Evolutionary conservation across 1,284 basidiomycete genomes (phyloP), one percentile per base, ranked within the genome.

Genomic region (Exsudoporus floridanus): DNA sequence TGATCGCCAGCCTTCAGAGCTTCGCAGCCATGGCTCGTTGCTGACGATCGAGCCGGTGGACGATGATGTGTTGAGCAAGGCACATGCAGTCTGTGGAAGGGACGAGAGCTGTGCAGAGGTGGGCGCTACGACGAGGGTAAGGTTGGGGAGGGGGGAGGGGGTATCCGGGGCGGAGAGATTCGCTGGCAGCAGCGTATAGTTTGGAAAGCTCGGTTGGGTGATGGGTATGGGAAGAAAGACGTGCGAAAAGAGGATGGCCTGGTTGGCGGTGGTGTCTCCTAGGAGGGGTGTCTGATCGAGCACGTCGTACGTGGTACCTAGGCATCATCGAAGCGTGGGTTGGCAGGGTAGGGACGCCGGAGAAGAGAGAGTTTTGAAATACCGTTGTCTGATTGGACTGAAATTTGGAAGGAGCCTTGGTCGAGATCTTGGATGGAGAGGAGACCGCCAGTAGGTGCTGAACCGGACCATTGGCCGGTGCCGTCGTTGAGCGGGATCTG

Each of bases 191-290:
- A 94, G 78, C 1, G 87, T 88, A 67, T 92, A 94, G 63, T 93
- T 92, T 8, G 92, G 92, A 63, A 82, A 94, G 12, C 71, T 71
- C 0, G 88, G 88, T 46, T 74, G 65, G 1, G 58, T 48, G 2
- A 66, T 38, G 28, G 49, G 60, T 13, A 63, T 59, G 5, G 67
- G 60, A 18, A 73, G 69, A 46, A 87, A 82, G 0, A 83, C 69
- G 0, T 84, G 81, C 0, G 91, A 93, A 68, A 90, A 91, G 13
- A 94, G 63, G n/a, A 94, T 71, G 0, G 82, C 87, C 62, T 87
- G 81, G 50, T 83, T 86, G 2, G 83, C 74, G 0, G 90, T 91
- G 1, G 89, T 86, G 64, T 94, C 92, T 5, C 88, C 90, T 0
- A 93, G 73, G 1, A 87, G 67, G 0, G 88, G 88, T 1, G 77